These are phyloP conservation scores for Candida sanyaensis DNA, from an alignment of 1,139 yeast species.

Conservation along the genomic window DNA sequence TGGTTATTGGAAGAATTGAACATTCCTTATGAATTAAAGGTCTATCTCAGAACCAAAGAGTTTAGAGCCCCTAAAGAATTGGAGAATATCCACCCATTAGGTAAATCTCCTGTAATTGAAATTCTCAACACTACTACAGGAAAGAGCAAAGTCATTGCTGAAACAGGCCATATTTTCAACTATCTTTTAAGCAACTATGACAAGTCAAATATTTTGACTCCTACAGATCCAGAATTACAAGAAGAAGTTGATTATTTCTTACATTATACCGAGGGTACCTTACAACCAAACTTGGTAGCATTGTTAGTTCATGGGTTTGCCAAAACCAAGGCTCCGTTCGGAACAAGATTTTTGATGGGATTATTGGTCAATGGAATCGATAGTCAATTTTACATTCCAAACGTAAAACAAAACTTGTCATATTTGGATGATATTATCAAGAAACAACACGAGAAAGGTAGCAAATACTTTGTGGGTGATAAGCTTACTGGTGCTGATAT, in stretches of 20 bases:
- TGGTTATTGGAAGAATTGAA: constrained; percentile 42
- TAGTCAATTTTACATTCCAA: constrained; percentile 27
- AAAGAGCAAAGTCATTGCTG: constrained; percentile 26
- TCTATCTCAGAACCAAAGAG: constrained; percentile 27
- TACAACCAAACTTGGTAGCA: constrained; percentile 36
- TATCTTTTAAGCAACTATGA: constrained; percentile 36
- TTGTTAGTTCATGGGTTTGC: constrained; percentile 31
- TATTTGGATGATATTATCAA: constrained; percentile 34
- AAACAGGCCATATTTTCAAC: constrained; percentile 38
- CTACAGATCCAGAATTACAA: constrained; percentile 25
- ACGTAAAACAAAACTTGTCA: constrained; percentile 24
- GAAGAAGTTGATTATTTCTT: constrained; percentile 36
- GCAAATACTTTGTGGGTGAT: constrained; percentile 37
- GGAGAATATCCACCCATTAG: constrained; percentile 37
- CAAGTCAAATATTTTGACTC: constrained; percentile 24
- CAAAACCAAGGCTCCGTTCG: constrained; percentile 31
- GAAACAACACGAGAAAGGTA: constrained; percentile 24
- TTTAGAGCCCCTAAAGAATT: constrained; percentile 41
- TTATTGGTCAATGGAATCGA: constrained; percentile 27
- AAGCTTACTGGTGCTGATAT: constrained; percentile 43
- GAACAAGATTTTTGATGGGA: constrained; percentile 24
- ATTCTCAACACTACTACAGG: constrained; percentile 18
- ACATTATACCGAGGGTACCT: constrained; percentile 42
- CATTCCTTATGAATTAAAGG: constrained; percentile 36
- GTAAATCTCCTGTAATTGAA: constrained; percentile 44